These are phyloP conservation scores for Didymella pomorum DNA, from an alignment of 2,329 filamentous ascomycete species.

Conservation along the genomic window DNA sequence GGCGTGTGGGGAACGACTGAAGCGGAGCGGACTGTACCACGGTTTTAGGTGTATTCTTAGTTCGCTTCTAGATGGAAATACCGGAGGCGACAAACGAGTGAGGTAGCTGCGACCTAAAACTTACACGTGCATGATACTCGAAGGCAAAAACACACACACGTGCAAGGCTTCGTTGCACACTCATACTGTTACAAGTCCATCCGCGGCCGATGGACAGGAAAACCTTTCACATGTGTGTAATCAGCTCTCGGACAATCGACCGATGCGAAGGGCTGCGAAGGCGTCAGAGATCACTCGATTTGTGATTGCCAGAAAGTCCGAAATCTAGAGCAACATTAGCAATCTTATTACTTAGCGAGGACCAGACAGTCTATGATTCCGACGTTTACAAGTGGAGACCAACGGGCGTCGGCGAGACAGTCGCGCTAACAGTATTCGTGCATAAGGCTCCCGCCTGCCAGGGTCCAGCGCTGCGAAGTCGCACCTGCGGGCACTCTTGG, in stretches of 20 bases:
- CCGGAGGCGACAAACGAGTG: slow-evolving; percentile 7
- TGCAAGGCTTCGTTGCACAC: slow-evolving; percentile 7
- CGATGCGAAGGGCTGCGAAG: slow-evolving; percentile 5
- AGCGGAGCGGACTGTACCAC: slow-evolving; percentile 20
- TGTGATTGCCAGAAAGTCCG: slow-evolving; percentile 14
- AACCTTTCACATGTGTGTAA: slow-evolving; percentile 10
- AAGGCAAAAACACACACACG: slow-evolving; percentile 15
- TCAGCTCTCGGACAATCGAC: slow-evolving; percentile 9
- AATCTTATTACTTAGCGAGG: slow-evolving; percentile 23
- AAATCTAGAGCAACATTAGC: slow-evolving; percentile 24
- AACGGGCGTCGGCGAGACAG: slow-evolving; percentile 17
- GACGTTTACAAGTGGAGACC: slow-evolving; percentile 19
- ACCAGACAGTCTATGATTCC: slow-evolving; percentile 18
- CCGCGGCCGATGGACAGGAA: slow-evolving; percentile 20
- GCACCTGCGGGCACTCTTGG: slow-evolving; percentile 7
- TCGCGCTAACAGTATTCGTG: slow-evolving; percentile 8
- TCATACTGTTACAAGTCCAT: slow-evolving; percentile 8
- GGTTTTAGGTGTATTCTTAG: slow-evolving; percentile 19
- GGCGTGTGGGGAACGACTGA: slow-evolving; percentile 18
- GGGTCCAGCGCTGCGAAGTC: slow-evolving; percentile 16
- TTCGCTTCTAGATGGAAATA: slow-evolving; percentile 5
- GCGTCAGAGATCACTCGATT: slow-evolving; percentile 17
- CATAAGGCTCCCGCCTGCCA: slow-evolving; percentile 11
- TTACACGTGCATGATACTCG: slow-evolving; percentile 4
- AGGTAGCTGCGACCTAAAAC: slow-evolving; percentile 11